Evolutionary conservation across 2,329 filamentous ascomycete species (phyloP).

Genomic region (Cladosporium sp.): DNA sequence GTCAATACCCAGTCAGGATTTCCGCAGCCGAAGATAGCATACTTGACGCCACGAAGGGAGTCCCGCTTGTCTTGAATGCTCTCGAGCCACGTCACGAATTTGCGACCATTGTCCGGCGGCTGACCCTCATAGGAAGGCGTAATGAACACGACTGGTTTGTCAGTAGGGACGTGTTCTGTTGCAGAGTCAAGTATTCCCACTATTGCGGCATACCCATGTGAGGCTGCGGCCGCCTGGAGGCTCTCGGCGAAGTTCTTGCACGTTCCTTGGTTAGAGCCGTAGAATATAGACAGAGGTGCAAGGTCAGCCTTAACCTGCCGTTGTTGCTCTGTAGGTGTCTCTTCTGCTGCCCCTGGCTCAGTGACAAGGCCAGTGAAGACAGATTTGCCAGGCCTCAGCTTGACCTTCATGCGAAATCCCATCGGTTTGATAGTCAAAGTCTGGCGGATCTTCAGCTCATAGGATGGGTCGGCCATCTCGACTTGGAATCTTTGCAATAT

Average conservation of each 20-base stretch:
- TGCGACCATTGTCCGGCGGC: constrained; percentile 45
- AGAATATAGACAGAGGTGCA: constrained; percentile 61
- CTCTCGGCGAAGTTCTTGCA: constrained; percentile 44
- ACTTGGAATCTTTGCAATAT: constrained; percentile 50
- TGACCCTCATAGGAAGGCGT: constrained; percentile 46
- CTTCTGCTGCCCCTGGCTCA: constrained; percentile 28
- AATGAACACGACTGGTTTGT: constrained; percentile 42
- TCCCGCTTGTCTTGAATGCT: constrained; percentile 11
- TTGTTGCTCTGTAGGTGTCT: neutral
- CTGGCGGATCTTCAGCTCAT: constrained; percentile 45
- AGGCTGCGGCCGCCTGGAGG: constrained; percentile 38
- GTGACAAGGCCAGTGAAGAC: constrained; percentile 59
- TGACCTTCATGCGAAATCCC: constrained; percentile 7
- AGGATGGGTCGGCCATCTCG: constrained; percentile 44
- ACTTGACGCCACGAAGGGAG: constrained; percentile 38
- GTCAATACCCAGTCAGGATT: constrained; percentile 46
- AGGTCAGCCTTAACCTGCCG: neutral
- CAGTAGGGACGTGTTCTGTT: constrained; percentile 32
- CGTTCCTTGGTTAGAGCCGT: constrained; percentile 62
- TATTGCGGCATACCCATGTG: constrained; percentile 40
- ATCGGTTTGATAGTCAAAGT: constrained; percentile 49
- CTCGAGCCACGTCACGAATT: constrained; percentile 44
- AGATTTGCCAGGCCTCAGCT: constrained; percentile 34
- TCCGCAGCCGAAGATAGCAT: constrained; percentile 45
- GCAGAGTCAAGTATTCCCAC: constrained; percentile 38